Conservation (phyloP, 805 yeast genomes). For the Starmerella roubikii region DNA sequence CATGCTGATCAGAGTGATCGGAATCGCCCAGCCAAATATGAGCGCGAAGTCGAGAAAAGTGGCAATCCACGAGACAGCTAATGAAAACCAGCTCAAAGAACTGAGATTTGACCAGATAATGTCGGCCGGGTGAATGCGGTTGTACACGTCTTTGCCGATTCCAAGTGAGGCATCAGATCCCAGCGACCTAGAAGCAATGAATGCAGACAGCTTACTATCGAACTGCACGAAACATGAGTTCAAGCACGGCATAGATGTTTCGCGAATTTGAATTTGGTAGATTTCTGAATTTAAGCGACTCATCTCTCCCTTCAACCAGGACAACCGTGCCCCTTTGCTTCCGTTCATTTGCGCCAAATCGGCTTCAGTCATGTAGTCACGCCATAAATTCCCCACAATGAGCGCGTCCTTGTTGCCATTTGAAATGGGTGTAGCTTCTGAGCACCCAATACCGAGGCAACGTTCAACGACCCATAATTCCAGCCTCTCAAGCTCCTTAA, state of each 20-base stretch:
- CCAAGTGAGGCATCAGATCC: conserved; percentile 4
- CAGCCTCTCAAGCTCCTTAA: conserved; percentile 30
- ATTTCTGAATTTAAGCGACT: conserved; percentile 53
- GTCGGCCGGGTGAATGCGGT: conserved; percentile 50
- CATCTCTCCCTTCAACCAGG: conserved; percentile 49
- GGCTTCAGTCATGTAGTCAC: conserved; percentile 39
- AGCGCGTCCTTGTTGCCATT: conserved; percentile 9
- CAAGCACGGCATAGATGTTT: conserved; percentile 24
- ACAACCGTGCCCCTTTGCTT: conserved; percentile 26
- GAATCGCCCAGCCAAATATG: conserved; percentile 61
- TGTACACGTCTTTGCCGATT: conserved; percentile 10
- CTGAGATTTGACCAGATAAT: conserved; percentile 56
- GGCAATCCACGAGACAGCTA: conserved; percentile 31
- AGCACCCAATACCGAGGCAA: conserved; percentile 18
- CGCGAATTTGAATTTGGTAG: conserved; percentile 37
- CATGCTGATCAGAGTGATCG: conserved; percentile 68
- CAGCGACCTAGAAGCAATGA: conserved; percentile 39
- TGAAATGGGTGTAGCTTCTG: background rate
- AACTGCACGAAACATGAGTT: conserved; percentile 46
- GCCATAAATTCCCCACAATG: conserved; percentile 20
- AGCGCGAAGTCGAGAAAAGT: conserved; percentile 35
- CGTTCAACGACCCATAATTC: conserved; percentile 30
- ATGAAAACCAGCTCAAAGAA: conserved; percentile 28
- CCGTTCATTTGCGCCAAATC: conserved; percentile 27
- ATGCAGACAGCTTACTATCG: conserved; percentile 41